Evolutionary conservation across 768 basidiomycete genomes (phyloP).

Genomic region (Xanthoconium purpureum): DNA sequence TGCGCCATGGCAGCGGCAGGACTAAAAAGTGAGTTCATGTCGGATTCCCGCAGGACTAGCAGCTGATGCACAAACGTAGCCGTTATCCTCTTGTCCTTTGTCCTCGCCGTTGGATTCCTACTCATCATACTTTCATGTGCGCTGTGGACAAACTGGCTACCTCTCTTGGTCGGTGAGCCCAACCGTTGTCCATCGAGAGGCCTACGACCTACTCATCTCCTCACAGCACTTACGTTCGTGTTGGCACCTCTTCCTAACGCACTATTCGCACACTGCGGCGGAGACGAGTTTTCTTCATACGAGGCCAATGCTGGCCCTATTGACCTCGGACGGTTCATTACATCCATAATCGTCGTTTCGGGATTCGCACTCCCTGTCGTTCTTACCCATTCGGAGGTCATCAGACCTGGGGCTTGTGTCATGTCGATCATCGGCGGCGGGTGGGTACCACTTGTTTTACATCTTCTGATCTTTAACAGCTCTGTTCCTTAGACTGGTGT

Average conservation of each 20-base stretch:
- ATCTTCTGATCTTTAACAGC: background rate
- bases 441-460: constrained; percentile 33
- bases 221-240: constrained; percentile 85
- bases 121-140: constrained; percentile 97
- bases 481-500: constrained; percentile 58
- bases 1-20: constrained; percentile 59
- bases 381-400: constrained; percentile 87
- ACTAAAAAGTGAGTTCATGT: constrained; percentile 56
- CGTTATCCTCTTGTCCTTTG: constrained; percentile 94
- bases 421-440: constrained; percentile 97
- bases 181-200: background rate
- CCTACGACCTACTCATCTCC: background rate
- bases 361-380: constrained; percentile 93
- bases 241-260: constrained; percentile 95
- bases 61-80: constrained; percentile 44
- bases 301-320: constrained; percentile 68
- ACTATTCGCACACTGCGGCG: constrained; percentile 87
- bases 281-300: constrained; percentile 81
- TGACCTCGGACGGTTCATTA: constrained; percentile 94
- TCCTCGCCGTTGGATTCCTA: constrained; percentile 95
- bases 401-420: constrained; percentile 75
- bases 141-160: constrained; percentile 94
- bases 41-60: background rate
- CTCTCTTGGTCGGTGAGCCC: constrained; percentile 86
- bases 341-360: constrained; percentile 84